Evolutionary conservation across 495 filamentous ascomycete species (phyloP).

Genomic region (Aspergillus bridgeri): DNA sequence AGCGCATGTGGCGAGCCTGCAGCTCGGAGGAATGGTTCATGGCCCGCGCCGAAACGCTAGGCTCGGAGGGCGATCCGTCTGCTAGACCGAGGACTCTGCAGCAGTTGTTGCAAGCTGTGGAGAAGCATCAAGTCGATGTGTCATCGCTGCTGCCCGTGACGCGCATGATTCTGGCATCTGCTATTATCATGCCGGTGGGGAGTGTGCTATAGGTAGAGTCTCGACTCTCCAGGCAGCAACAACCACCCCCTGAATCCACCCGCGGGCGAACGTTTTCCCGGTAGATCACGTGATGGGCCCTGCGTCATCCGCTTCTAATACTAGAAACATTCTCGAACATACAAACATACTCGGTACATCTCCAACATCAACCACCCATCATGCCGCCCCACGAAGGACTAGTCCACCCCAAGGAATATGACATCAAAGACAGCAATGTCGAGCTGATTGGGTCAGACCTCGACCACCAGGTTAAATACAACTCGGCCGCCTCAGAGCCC

Average conservation of each 20-base stretch:
- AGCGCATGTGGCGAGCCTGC: constrained; percentile 18
- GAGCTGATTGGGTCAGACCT: constrained; percentile 56
- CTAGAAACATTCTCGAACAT: not conserved
- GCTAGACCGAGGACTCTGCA: constrained; percentile 11
- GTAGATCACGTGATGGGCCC: not conserved
- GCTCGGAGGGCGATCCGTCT: not conserved
- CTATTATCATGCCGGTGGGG: not conserved
- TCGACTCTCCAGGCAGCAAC: no score
- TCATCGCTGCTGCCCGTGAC: constrained; percentile 12
- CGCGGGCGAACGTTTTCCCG: not conserved
- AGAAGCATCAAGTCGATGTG: constrained; percentile 5
- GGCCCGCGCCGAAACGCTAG: constrained; percentile 10
- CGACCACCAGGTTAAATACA: constrained; percentile 62
- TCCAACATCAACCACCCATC: constrained; percentile 9
- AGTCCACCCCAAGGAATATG: constrained; percentile 55
- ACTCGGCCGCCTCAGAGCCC: constrained; percentile 55
- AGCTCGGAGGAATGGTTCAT: constrained; percentile 15
- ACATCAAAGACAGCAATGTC: constrained; percentile 62
- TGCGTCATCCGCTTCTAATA: not conserved
- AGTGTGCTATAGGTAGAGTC: not conserved
- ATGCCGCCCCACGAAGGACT: constrained; percentile 57
- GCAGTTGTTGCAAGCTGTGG: constrained; percentile 5
- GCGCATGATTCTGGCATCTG: constrained; percentile 14
- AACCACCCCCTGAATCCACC: not conserved
- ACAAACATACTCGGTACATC: no score